Percentiles rank a stretch among this genome's conserved stretches.
phyloP scores from a whole-genome alignment of 768 basidiomycete species.

The Sarcodon sp. region DNA sequence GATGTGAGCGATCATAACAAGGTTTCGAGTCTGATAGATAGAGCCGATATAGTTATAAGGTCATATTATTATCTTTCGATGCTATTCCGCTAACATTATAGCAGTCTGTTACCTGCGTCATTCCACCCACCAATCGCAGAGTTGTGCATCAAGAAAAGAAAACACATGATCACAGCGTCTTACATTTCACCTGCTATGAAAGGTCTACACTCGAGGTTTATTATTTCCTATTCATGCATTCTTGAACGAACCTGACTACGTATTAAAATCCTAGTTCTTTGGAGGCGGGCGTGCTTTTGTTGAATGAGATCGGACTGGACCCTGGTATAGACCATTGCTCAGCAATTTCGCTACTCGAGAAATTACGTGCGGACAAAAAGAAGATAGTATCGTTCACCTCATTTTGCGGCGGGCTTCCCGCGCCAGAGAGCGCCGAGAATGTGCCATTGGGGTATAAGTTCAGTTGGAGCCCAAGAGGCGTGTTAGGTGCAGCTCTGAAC shows the following conservation, averaged over 20 bases:
- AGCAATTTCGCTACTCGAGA: conserved; percentile 56
- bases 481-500: conserved; percentile 71
- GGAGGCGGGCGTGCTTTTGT: conserved; percentile 50
- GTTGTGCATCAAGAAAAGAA: conserved; percentile 52
- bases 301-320: conserved; percentile 87
- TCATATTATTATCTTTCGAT: conserved; percentile 16
- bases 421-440: conserved; percentile 42
- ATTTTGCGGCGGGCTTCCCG: conserved; percentile 89
- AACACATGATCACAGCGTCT: conserved; percentile 84
- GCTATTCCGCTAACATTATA: too few relatives aligned
- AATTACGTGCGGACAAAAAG: conserved; percentile 37
- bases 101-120: conserved; percentile 66
- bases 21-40: conserved; percentile 38
- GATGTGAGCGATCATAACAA: conserved; percentile 40
- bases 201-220: conserved; percentile 46
- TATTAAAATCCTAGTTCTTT: conserved; percentile 33
- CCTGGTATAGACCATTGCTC: conserved; percentile 87
- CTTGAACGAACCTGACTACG: neutral
- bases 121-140: conserved; percentile 65
- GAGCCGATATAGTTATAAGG: conserved; percentile 80
- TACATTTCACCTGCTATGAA: conserved; percentile 78
- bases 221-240: neutral
- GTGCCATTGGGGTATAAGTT: conserved; percentile 86
- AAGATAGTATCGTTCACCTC: conserved; percentile 64
- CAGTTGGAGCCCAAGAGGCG: conserved; percentile 87